These are phyloP conservation scores for Rhodosporidiobolus odoratus DNA, from an alignment of 768 basidiomycete species.

Conservation along the genomic window DNA sequence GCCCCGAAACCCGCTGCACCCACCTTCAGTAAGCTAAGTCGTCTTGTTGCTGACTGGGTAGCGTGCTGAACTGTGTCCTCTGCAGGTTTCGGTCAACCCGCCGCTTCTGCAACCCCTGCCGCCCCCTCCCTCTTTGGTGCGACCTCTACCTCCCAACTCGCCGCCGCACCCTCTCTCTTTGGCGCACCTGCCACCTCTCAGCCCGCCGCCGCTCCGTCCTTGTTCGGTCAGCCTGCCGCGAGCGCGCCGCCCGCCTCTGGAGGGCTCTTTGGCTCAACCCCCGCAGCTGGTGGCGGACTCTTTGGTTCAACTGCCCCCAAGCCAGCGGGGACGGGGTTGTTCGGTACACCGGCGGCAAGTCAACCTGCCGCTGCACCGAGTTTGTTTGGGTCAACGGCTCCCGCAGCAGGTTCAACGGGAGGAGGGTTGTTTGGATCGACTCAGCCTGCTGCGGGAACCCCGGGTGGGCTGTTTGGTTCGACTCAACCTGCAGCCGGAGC, in stretches of 20 bases:
- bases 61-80: no score
- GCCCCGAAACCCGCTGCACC: constrained; percentile 17
- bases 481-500: constrained; percentile 8
- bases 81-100: constrained; percentile 22
- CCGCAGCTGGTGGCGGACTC: constrained; percentile 11
- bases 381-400: constrained; percentile 1
- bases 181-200: not conserved
- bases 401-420: not conserved
- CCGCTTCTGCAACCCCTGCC: not conserved
- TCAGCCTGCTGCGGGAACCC: not conserved
- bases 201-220: not conserved
- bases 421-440: constrained; percentile 7
- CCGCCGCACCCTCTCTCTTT: not conserved
- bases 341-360: not conserved
- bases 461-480: constrained; percentile 12
- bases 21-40: constrained; percentile 29
- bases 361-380: not conserved
- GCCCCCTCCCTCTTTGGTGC: constrained; percentile 8
- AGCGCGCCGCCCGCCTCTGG: constrained; percentile 15
- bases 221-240: constrained; percentile 1
- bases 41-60: not conserved
- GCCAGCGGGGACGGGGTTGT: not conserved
- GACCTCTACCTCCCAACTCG: not conserved
- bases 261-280: constrained; percentile 32
- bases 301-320: not conserved